Evolutionary conservation across 2,329 filamentous ascomycete genomes (phyloP).

Genomic region (Shiraia sp.): DNA sequence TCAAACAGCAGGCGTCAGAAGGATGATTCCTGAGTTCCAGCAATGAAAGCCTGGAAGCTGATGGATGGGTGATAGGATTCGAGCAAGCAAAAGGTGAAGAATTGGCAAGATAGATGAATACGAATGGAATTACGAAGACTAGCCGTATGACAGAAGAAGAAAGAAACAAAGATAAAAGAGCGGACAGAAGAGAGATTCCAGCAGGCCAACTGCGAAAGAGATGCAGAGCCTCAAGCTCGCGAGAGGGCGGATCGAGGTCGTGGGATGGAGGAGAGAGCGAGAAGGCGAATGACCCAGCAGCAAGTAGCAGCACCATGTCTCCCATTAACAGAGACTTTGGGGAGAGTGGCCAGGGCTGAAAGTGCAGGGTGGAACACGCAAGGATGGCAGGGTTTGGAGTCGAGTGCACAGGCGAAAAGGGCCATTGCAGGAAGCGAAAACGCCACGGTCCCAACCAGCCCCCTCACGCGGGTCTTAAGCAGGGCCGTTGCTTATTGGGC

Average conservation of each 20-base stretch:
- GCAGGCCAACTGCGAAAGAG: no score
- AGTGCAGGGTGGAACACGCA: constrained; percentile 29
- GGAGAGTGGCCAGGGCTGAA: constrained; percentile 27
- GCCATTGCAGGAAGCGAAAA: constrained; percentile 28
- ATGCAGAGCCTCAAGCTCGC: constrained; percentile 34
- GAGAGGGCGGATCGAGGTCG: constrained; percentile 17
- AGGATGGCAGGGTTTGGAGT: constrained; percentile 25
- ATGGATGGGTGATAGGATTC: not conserved
- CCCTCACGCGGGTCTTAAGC: constrained; percentile 30
- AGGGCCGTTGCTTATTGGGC: constrained; percentile 22
- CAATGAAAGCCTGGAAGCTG: not conserved
- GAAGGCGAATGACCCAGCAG: constrained; percentile 13
- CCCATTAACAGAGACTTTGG: constrained; percentile 26
- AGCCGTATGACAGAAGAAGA: constrained; percentile 17
- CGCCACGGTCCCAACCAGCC: constrained; percentile 23
- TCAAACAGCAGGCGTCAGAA: constrained; percentile 32
- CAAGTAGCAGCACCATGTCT: constrained; percentile 26
- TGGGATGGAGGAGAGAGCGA: constrained; percentile 21
- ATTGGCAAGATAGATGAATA: constrained; percentile 15
- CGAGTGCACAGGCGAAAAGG: constrained; percentile 25
- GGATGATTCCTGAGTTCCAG: constrained; percentile 8
- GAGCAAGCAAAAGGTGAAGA: constrained; percentile 1
- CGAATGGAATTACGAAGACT: constrained; percentile 9
- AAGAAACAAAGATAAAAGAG: constrained; percentile 16
- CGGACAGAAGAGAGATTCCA: not conserved